Conservation (phyloP, 1,139 yeast genomes). For the Suhomyces panamericanus region DNA sequence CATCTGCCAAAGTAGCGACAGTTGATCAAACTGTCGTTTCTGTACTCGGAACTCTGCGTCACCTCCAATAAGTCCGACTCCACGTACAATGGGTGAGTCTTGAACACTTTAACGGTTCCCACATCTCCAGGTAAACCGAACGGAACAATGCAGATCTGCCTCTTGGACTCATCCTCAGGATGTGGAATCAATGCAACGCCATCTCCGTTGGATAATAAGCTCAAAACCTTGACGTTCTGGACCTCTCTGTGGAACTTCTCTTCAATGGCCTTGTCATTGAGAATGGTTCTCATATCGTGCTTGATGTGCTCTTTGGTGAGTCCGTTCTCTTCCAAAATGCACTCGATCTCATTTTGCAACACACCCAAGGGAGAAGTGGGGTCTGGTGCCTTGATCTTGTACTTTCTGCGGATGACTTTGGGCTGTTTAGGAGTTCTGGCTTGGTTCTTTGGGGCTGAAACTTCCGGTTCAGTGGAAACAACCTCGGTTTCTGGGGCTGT, state of each 20-base stretch:
- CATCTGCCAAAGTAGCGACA: constrained; percentile 51
- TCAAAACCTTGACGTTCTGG: constrained; percentile 55
- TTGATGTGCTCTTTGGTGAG: constrained; percentile 49
- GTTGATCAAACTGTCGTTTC: constrained; percentile 52
- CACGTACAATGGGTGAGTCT: constrained; percentile 72
- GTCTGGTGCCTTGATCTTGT: constrained; percentile 65
- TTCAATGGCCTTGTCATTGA: constrained; percentile 57
- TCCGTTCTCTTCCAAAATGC: constrained; percentile 46
- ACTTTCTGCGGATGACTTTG: constrained; percentile 35
- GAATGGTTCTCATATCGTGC: constrained; percentile 65
- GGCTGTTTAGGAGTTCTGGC: constrained; percentile 13
- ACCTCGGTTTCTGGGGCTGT: too few species aligned
- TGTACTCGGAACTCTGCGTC: constrained; percentile 38
- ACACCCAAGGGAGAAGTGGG: constrained; percentile 83
- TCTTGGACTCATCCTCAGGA: constrained; percentile 44
- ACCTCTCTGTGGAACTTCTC: constrained; percentile 61
- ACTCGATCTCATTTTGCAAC: constrained; percentile 69
- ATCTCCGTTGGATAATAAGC: constrained; percentile 76
- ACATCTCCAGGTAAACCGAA: constrained; percentile 86
- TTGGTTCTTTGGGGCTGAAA: neutral
- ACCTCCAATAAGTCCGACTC: constrained; percentile 74
- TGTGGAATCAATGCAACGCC: constrained; percentile 65
- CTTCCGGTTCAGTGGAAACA: neutral
- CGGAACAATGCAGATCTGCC: constrained; percentile 65
- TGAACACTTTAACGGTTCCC: constrained; percentile 68